phyloP scores from a whole-genome alignment of 495 filamentous ascomycete genomes.

The Daldinia concentrica region DNA sequence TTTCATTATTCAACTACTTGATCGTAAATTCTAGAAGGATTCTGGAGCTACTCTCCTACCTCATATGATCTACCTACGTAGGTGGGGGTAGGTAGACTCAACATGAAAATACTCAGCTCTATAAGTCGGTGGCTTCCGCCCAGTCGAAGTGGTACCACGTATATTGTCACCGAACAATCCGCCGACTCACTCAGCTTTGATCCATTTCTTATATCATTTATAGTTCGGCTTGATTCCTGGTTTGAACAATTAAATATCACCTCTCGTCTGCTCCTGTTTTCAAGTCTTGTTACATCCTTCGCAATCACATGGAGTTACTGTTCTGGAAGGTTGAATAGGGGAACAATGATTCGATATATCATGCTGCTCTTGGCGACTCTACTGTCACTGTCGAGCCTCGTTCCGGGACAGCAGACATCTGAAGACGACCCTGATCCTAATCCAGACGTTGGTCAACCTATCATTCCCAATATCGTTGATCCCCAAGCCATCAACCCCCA shows the following conservation, averaged over 20 bases:
- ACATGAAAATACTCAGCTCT: constrained; percentile 16
- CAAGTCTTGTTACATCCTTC: constrained; percentile 23
- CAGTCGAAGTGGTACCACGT: not conserved
- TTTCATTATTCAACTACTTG: not conserved
- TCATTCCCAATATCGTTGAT: constrained; percentile 78
- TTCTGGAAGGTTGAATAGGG: constrained; percentile 15
- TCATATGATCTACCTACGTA: constrained; percentile 1
- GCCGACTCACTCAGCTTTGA: constrained; percentile 6
- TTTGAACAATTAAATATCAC: constrained; percentile 16
- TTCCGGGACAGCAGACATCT: constrained; percentile 9
- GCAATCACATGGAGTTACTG: constrained; percentile 14
- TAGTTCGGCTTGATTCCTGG: constrained; percentile 17
- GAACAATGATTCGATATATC: constrained; percentile 23
- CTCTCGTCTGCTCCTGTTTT: constrained; percentile 34
- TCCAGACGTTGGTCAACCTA: constrained; percentile 55
- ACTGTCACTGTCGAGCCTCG: constrained; percentile 6
- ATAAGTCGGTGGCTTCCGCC: constrained; percentile 17
- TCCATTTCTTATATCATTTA: constrained; percentile 17
- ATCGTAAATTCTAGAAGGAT: not conserved
- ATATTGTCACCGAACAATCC: constrained; percentile 14
- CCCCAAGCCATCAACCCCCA: constrained; percentile 77
- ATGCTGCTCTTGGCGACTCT: constrained; percentile 14
- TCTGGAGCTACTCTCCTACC: not conserved
- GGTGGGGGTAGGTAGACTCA: not conserved
- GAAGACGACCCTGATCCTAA: constrained; percentile 15